Evolutionary conservation across 306 rosid species (phyloP).

Genomic region (cucumber (Cucumis sativus)): Cucumber_9930_V3 NC_026655.2:19102501-19103000

Average conservation of each 20-base stretch:
- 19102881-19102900: too few relatives aligned
- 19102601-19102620: not conserved
- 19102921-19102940: too few relatives aligned
- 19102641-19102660: not conserved
- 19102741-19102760: not conserved
- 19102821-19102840: too few relatives aligned
- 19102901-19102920: too few relatives aligned
- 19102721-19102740: not conserved
- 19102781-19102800: not conserved
- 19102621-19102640: not conserved
- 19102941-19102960: too few relatives aligned
- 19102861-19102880: too few relatives aligned
- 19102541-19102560: not conserved
- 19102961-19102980: too few relatives aligned
- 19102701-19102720: not conserved
- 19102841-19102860: too few relatives aligned
- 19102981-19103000: too few relatives aligned
- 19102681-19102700: not conserved
- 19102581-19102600: too few relatives aligned
- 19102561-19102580: not conserved
- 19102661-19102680: slow-evolving; percentile 1
- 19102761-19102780: not conserved
- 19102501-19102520: not conserved
- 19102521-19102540: not conserved
- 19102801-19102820: not conserved